Base-by-base conservation (phyloP, 1,284 basidiomycete genomes). In the Wallemia hederae region DNA sequence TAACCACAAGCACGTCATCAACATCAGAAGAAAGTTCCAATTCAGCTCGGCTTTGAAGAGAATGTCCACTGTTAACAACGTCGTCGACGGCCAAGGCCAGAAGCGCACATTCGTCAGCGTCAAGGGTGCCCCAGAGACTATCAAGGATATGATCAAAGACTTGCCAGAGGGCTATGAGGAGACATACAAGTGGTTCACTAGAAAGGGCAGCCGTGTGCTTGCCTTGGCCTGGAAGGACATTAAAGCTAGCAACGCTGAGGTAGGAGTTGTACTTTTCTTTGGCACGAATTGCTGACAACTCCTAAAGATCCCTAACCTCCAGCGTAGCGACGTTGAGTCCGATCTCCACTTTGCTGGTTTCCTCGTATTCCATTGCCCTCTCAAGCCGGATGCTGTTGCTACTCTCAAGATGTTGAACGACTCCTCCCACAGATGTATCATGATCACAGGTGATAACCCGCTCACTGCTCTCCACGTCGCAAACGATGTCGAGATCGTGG, bases 371-470 rank as follows among this genome's bases (percentile, higher is more conserved):
- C 88, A 92, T 69, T 94, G 89, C 69, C 90, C 91, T 1, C 77
- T 96, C 65, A 96, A 96, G 72, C 72, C 79, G n/a, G 90, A 96
- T 70, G 91, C 90, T 1, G 75, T 94, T 11, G 80, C 83, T 64
- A 78, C 83, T 0, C 75, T 96, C 62, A 88, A 85, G 71, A 91
- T 91, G 85, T 76, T 96, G 60, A 80, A 83, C 11, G 89, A 94
- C 68, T 87, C 89, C 7, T 92, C 88, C 1, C 91, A 96, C 72
- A 78, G 91, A 86, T 94, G 91, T 69, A 77, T 96, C 63, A 96
- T 96, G 90, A 96, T 96, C 65, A 96, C 90, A 58, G 90, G 90
- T 56, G 90, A 96, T 71, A 96, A 96, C 70, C 91, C 90, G 17
- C 73, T 96, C 61, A 96, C 91, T 0, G 90, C 90, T 19, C 81